These are phyloP conservation scores for Myochromella boudieri DNA, from an alignment of 768 basidiomycete genomes.

Conservation along the genomic window DNA sequence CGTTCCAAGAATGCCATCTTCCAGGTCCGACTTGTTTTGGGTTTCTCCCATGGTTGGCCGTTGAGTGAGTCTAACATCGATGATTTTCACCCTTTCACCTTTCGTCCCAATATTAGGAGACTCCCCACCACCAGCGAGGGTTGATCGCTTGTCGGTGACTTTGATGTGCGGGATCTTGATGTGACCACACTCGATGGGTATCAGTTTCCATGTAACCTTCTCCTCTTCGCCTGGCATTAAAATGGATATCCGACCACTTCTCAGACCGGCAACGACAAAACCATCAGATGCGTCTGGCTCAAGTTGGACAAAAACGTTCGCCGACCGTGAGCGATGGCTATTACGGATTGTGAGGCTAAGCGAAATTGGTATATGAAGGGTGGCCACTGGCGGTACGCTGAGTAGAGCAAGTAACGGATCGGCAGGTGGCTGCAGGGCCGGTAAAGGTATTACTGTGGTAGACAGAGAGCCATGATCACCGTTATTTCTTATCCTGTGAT, in stretches of 20 bases:
- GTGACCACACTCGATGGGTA: conserved; percentile 75
- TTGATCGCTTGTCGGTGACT: conserved; percentile 52
- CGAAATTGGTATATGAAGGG: conserved; percentile 59
- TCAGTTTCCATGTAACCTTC: conserved; percentile 61
- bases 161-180: conserved; percentile 60
- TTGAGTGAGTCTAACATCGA: conserved; percentile 50
- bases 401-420: conserved; percentile 69
- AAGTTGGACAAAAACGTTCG: conserved; percentile 68
- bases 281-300: conserved; percentile 66
- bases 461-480: conserved; percentile 44
- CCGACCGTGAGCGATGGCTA: conserved; percentile 58
- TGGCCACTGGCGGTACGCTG: conserved; percentile 58
- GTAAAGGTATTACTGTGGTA: conserved; percentile 57
- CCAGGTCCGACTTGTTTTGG: conserved; percentile 14
- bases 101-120: conserved; percentile 32
- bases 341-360: conserved; percentile 67
- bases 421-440: conserved; percentile 56
- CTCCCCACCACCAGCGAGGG: conserved; percentile 22
- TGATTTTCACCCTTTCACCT: conserved; percentile 50
- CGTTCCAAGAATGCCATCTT: conserved; percentile 23
- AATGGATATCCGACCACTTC: conserved; percentile 64
- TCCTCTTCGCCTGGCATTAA: conserved; percentile 77
- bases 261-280: conserved; percentile 82
- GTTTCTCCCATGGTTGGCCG: conserved; percentile 9
- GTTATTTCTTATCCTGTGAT: conserved; percentile 42